Evolutionary conservation across 371 early-diverging fungal species (phyloP).

Genomic region (Nosema granulosis): DNA sequence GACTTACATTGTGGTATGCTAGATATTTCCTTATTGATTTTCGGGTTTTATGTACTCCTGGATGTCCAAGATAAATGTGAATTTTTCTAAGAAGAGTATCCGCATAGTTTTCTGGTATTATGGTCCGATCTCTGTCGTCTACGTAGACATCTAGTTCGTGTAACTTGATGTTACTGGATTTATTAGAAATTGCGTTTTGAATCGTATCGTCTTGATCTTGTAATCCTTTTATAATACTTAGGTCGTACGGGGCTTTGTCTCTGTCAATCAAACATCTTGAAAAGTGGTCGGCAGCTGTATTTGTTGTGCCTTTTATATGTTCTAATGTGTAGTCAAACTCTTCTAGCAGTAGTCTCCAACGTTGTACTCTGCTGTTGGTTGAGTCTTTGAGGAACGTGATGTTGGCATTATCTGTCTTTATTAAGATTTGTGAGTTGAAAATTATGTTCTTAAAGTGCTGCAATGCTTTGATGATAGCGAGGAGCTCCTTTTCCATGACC

Average conservation of each 20-base stretch:
- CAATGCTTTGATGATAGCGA: conserved; percentile 21
- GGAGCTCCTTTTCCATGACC: conserved; percentile 22
- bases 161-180: no score
- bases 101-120: background rate
- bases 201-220: background rate
- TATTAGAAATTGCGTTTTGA: no score
- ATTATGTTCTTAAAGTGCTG: background rate
- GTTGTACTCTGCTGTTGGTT: background rate
- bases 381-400: conserved; percentile 3
- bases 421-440: background rate
- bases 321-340: conserved; percentile 35
- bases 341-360: conserved; percentile 1
- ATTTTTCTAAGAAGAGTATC: background rate
- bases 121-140: no score
- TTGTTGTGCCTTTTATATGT: conserved; percentile 23
- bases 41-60: background rate
- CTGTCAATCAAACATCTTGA: background rate
- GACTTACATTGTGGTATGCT: background rate
- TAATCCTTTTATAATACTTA: background rate
- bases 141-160: no score
- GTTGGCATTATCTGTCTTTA: conserved; percentile 34
- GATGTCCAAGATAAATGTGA: conserved; percentile 5
- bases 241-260: background rate
- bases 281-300: background rate
- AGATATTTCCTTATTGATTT: background rate